Base-by-base conservation (phyloP, 148 eudicot genomes). In the Heliamphora exappendiculata region DNA sequence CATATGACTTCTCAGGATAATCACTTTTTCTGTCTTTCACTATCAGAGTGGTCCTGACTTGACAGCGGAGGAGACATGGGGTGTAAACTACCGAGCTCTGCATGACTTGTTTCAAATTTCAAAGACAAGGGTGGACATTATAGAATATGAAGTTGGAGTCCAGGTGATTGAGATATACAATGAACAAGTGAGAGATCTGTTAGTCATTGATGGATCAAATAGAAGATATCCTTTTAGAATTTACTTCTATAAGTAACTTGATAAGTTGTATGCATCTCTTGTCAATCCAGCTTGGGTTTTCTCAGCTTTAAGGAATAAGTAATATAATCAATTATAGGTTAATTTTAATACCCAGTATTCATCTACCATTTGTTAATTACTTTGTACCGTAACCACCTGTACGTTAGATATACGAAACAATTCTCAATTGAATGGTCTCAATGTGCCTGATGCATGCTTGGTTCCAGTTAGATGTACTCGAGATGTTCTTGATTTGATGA, bases 101-200 rank as follows among this genome's bases (percentile, higher is more conserved):
- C 82, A 81, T 29, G 99, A 96, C 81, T 83, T 96, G 51, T 96
- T 96, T 78, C 78, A 91, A 68, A 89, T 91, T 64, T 87, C 99
- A 33, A 87, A 82, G 81, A 81, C 85, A 66, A 93, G 99, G 75
- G 76, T 58, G 71, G 87, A 85, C 66, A 33, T 81, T 28, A 82
- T 93, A 75, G 88, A 89, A 66, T 96, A 93, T 73, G 93, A 90
- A 51, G 91, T 96, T 59, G 94, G 88, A 75, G 98, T 96, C 67
- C 99, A 96, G 77, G 93, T 96, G 99, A 89, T 95, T 75, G 99
- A 95, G 77, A 95, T 95, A 70, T 95, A 93, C 79, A 95, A 95
- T 78, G 99, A 96, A 79, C 98, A 96, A 93, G 98, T 96, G 75
- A 86, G 99, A 75, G 99, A 96, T 83, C 84, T 93, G 55, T 74